A percentile compares a stretch with the other conserved stretches of the same genome.
phyloP scores from a whole-genome alignment of 139 green algal species.

The Chlorella sorokiniana region DNA sequence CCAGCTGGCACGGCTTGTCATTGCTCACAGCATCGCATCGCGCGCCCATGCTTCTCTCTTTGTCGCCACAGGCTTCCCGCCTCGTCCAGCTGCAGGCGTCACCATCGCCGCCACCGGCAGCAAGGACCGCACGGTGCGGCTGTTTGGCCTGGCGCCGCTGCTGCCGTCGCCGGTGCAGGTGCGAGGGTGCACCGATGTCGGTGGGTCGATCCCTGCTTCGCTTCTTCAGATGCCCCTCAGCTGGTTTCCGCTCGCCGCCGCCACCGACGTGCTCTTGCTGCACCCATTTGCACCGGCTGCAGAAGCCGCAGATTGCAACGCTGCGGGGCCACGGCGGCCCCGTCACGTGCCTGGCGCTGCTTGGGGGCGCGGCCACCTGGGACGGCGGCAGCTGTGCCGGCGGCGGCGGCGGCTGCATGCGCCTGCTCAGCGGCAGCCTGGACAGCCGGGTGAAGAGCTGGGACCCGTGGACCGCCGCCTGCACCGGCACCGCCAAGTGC shows the following conservation, averaged over 20 bases:
- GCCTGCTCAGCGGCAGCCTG: constrained; percentile 29
- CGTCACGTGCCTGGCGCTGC: constrained; percentile 20
- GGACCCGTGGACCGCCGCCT: constrained; percentile 24
- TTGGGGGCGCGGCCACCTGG: background rate
- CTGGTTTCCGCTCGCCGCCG: too few relatives aligned
- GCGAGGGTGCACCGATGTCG: background rate
- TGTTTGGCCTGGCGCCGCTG: constrained; percentile 30
- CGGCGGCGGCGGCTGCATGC: background rate
- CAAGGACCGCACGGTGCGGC: constrained; percentile 24
- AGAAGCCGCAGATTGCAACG: constrained; percentile 28
- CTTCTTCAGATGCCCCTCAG: too few relatives aligned
- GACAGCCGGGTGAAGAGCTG: constrained; percentile 24
- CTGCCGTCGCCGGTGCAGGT: constrained; percentile 25
- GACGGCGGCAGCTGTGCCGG: background rate
- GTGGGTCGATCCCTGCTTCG: background rate
- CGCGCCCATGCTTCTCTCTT: background rate
- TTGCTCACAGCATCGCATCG: too few relatives aligned
- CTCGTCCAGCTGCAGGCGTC: background rate
- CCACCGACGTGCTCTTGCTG: too few relatives aligned
- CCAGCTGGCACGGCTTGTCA: too few relatives aligned
- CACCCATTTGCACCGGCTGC: background rate
- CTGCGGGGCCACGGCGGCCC: constrained; percentile 28
- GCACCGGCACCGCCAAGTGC: constrained; percentile 25
- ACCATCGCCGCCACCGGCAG: constrained; percentile 26
- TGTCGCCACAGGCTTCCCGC: background rate